These are phyloP conservation scores for Cyberlindnera sargentensis DNA, from an alignment of 805 yeast genomes.

Conservation along the genomic window DNA sequence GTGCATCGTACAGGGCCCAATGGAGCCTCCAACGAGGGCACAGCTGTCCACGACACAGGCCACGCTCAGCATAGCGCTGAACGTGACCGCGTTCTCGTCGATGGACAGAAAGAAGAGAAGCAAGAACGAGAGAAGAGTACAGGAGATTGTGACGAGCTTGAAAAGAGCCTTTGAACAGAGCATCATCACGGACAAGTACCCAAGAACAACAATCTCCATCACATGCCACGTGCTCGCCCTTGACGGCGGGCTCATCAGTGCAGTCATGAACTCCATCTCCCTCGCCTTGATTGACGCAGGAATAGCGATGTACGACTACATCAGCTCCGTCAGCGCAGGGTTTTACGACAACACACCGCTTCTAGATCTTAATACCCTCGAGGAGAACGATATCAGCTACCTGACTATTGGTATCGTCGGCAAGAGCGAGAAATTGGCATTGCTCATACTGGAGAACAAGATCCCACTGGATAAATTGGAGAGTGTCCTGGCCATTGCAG, in stretches of 20 bases:
- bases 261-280: conserved; percentile 79
- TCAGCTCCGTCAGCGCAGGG: conserved; percentile 76
- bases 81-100: conserved; percentile 76
- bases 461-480: conserved; percentile 79
- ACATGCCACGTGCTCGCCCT: conserved; percentile 73
- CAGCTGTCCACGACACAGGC: conserved; percentile 47
- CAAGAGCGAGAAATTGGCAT: conserved; percentile 66
- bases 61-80: conserved; percentile 53
- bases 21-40: conserved; percentile 62
- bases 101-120: conserved; percentile 64
- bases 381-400: conserved; percentile 76
- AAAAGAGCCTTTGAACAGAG: conserved; percentile 70
- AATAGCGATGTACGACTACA: conserved; percentile 86
- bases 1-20: conserved; percentile 84
- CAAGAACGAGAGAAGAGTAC: conserved; percentile 62
- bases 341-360: conserved; percentile 70
- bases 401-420: conserved; percentile 85
- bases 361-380: conserved; percentile 74
- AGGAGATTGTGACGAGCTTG: conserved; percentile 59
- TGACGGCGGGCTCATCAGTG: conserved; percentile 83
- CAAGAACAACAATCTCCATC: conserved; percentile 75
- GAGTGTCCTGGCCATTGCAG: conserved; percentile 68
- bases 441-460: conserved; percentile 74
- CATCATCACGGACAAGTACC: conserved; percentile 65
- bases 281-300: conserved; percentile 94